Evolutionary conservation across 75 land plant genomes (phyloP), one percentile per base, ranked within the genome.

Genomic region (Chamaecyparis obtusa): DNA sequence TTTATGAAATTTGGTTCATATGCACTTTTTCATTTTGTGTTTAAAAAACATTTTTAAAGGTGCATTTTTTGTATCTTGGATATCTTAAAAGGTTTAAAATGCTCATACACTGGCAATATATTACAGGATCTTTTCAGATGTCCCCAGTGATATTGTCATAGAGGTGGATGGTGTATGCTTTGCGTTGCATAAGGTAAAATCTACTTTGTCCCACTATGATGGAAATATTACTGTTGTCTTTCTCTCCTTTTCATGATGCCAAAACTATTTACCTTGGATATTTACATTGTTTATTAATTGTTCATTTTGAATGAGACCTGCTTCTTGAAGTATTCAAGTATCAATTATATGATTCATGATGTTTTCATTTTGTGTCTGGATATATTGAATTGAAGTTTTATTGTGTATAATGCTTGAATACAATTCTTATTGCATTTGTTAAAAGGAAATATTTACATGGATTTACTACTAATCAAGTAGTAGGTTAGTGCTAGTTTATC

Each of bases 91-190:
- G 27, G n/a, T 41, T 48, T 37, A 8, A 24, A 41, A 49, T 89
- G 41, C 39, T 64, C 6, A 64, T 64, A 27, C 69, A 64, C 27
- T 64, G 69, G 69, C 27, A 64, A 55, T 76, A 14, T 85, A 33
- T 79, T 91, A 86, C 72, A 94, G 96, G 96, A 92, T 92, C 27
- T 93, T 94, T 71, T 85, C 93, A 16, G 98, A 96, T 89, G 94
- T 98, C 86, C 99, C 97, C 41, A 96, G 98, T 79, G 99, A 98
- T 89, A 91, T 98, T 67, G 91, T 93, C 6, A 90, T 98, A 14
- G 95, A 95, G 83, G 94, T 98, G 13, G 91, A 84, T 46, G 95
- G 95, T 74, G 93, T 88, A 67, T 87, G 90, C 30, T 98, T 98
- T 85, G 91, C 94, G 33, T 89, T 98, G 33, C 99, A 98, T 77